A percentile compares a stretch with the other conserved stretches of the same genome.
These are phyloP conservation scores for Quercus suber DNA, from an alignment of 306 rosid species.

Conservation along the genomic window DNA sequence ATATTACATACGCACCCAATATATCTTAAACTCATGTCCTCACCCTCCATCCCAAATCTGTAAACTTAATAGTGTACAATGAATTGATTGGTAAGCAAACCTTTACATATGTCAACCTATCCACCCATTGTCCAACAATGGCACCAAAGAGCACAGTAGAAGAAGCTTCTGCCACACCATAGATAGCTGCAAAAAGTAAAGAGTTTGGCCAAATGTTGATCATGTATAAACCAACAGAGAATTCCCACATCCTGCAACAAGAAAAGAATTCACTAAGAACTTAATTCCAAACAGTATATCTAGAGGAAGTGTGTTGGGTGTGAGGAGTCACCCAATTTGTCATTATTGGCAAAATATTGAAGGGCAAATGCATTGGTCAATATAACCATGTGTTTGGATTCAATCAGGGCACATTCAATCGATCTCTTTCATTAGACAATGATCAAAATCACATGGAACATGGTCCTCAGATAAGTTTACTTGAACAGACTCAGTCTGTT, in stretches of 20 bases:
- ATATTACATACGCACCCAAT: too few species aligned
- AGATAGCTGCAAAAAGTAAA: slow-evolving; percentile 71
- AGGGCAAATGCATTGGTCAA: too few species aligned
- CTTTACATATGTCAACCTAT: slow-evolving; percentile 61
- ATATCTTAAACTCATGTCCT: too few species aligned
- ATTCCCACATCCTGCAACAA: slow-evolving; percentile 89
- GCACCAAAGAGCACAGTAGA: slow-evolving; percentile 79
- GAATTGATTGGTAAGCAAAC: slow-evolving; percentile 25
- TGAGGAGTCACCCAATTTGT: neutral
- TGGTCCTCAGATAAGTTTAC: neutral
- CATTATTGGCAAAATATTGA: neutral
- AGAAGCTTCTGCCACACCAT: slow-evolving; percentile 86
- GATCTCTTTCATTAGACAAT: neutral
- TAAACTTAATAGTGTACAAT: neutral
- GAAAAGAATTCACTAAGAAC: neutral
- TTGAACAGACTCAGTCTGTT: neutral
- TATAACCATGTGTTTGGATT: too few species aligned
- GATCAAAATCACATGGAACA: neutral
- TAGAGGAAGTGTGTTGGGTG: neutral
- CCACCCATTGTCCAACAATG: slow-evolving; percentile 69
- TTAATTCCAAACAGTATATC: neutral
- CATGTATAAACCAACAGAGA: slow-evolving; percentile 91
- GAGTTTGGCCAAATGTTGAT: slow-evolving; percentile 89
- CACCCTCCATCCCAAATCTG: neutral
- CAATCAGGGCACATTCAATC: neutral